Evolutionary conservation across 805 yeast genomes (phyloP), one percentile per base, ranked within the genome.

Genomic region (Candida krabiensis): DNA sequence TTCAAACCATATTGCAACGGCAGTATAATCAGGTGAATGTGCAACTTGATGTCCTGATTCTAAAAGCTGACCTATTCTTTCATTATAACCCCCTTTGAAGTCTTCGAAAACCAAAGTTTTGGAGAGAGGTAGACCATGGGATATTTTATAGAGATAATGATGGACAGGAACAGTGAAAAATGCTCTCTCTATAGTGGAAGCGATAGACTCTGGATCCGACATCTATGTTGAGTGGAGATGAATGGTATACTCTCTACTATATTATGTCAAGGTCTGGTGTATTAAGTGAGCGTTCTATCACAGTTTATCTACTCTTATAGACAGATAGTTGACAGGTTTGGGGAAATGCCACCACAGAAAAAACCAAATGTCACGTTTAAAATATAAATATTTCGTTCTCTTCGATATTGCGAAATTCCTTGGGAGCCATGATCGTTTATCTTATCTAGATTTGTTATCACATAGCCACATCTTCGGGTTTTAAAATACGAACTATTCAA

Each of bases 381-480:
- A 8, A 21, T 21, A 21, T 21, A 27, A 27, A 27, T 27, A 13
- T 27, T 27, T 13, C 14, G 12, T 27, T n/a, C 16, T 27, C 29
- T 9, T 8, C 12, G 29, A 27, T 27, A n/a, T 27, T 15, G 29
- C 16, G 29, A 27, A 27, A 27, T 27, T 27, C 14, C 12, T 15
- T n/a, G 7, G 29, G 9, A 15, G 17, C 19, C 18, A 29, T 29
- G 15, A 9, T 29, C 33, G 33, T n/a, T 9, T 29, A 29, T 29
- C 18, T 29, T 15, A 29, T 15, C 21, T 8, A 17, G 21, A 7
- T 29, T 17, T n/a, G 33, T 12, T 29, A 17, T 14, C 15, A 18
- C 34, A 31, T 18, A 31, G 34, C 34, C 34, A 31, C 26, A 31
- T 31, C 19, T n/a, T 31, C 26, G 34, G 34, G 26, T n/a, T 18